phyloP scores from a whole-genome alignment of 2,329 filamentous ascomycete genomes.

The Xylaria hypoxylon region DNA sequence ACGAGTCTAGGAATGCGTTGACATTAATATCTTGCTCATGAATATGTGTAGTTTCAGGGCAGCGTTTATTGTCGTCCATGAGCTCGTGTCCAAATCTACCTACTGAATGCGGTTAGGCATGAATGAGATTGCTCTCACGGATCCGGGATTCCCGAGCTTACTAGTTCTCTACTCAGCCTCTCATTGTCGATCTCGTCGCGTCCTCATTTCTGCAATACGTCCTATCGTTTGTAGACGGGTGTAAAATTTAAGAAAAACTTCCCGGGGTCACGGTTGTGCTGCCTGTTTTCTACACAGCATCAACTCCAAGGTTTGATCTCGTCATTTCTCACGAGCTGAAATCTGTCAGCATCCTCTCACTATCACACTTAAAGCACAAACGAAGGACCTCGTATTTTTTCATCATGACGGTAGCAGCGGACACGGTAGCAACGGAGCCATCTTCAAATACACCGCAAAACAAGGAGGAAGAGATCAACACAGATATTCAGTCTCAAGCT shows the following conservation, averaged over 20 bases:
- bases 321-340: background rate
- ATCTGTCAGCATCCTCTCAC: background rate
- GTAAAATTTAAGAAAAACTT: background rate
- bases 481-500: background rate
- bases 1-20: background rate
- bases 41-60: background rate
- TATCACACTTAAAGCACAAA: background rate
- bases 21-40: background rate
- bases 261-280: background rate
- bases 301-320: background rate
- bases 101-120: no score
- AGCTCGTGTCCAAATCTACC: no score
- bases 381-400: background rate
- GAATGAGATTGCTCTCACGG: background rate
- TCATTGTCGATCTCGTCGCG: background rate
- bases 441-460: background rate
- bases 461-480: background rate
- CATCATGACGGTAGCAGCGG: background rate
- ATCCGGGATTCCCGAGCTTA: background rate
- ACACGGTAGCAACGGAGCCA: background rate
- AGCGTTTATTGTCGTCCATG: background rate
- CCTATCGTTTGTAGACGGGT: background rate
- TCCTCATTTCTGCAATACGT: background rate
- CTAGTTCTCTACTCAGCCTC: background rate
- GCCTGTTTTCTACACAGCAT: background rate